phyloP scores from a whole-genome alignment of 225 moss, liverwort and hornwort species.

The Lunularia cruciata region DNA sequence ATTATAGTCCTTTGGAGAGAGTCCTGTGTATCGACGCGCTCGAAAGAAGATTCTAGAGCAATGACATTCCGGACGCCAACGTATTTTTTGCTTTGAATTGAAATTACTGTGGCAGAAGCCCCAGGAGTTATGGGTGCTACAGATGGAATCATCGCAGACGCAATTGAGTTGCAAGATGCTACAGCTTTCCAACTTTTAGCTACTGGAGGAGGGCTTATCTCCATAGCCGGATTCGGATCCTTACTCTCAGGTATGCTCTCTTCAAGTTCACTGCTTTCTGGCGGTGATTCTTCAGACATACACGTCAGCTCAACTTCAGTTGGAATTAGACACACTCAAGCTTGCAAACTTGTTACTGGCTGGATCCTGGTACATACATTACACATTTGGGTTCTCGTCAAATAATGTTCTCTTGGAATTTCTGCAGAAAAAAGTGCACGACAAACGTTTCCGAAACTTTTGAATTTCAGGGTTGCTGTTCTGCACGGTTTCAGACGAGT shows the following conservation, averaged over 20 bases:
- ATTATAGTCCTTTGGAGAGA: too few species aligned
- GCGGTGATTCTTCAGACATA: background rate
- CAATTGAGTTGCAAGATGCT: slow-evolving; percentile 61
- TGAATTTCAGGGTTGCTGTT: slow-evolving; percentile 76
- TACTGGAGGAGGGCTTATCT: slow-evolving; percentile 55
- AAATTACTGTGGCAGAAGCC: too few species aligned
- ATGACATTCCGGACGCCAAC: too few species aligned
- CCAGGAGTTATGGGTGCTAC: too few species aligned
- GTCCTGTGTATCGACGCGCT: too few species aligned
- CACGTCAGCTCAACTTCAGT: background rate
- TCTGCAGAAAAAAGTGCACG: slow-evolving; percentile 80
- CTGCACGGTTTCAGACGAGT: slow-evolving; percentile 80
- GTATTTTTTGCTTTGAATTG: too few species aligned
- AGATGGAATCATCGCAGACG: slow-evolving; percentile 7
- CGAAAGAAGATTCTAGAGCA: too few species aligned
- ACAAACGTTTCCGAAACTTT: slow-evolving; percentile 81
- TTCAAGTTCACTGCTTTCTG: background rate
- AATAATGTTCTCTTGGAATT: background rate
- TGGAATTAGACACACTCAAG: background rate
- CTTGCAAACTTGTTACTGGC: background rate
- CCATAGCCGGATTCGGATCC: slow-evolving; percentile 94
- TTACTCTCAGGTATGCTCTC: slow-evolving; percentile 70
- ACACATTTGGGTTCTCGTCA: background rate
- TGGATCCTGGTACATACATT: background rate
- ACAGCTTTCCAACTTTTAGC: slow-evolving; percentile 55